Evolutionary conservation across 2,329 filamentous ascomycete genomes (phyloP).

Genomic region (Cercospora beticola): DNA sequence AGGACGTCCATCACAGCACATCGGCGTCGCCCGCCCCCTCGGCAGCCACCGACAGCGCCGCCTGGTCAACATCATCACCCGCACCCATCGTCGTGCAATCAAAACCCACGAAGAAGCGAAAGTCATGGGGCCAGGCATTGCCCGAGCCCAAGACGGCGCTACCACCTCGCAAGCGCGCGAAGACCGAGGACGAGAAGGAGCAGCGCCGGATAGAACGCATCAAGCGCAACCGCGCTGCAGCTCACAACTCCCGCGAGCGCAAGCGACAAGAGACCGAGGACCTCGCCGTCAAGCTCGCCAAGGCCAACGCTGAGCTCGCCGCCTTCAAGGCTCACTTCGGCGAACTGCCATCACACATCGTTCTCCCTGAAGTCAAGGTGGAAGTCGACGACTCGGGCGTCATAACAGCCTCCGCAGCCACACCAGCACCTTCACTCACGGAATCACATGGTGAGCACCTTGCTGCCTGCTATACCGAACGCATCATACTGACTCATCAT

Average conservation of each 20-base stretch:
- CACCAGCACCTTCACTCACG: conserved; percentile 34
- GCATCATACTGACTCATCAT: background rate
- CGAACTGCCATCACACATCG: conserved; percentile 34
- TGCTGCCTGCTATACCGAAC: too few species aligned
- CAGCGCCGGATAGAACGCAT: conserved; percentile 96
- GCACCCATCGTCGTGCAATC: conserved; percentile 35
- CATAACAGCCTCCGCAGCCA: conserved; percentile 19
- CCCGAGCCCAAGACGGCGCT: conserved; percentile 96
- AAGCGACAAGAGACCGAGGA: conserved; percentile 89
- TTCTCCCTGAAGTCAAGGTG: conserved; percentile 37
- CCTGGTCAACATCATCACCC: conserved; percentile 23
- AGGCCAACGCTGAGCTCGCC: conserved; percentile 35
- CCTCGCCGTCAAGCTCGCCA: conserved; percentile 56
- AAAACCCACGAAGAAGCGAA: conserved; percentile 53
- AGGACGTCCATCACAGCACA: conserved; percentile 26
- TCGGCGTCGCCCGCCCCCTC: conserved; percentile 25
- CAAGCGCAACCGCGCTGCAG: conserved; percentile 90
- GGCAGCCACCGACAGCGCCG: conserved; percentile 12
- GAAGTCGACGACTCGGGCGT: conserved; percentile 24
- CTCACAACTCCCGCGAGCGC: conserved; percentile 92
- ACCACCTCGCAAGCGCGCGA: conserved; percentile 92
- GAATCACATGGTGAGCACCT: conserved; percentile 27
- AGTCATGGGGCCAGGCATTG: conserved; percentile 97
- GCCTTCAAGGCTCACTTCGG: conserved; percentile 36
- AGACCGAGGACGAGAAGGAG: conserved; percentile 98